Base-by-base conservation (phyloP, 2,329 filamentous ascomycete species). In the Raffaelea albimanens region DNA sequence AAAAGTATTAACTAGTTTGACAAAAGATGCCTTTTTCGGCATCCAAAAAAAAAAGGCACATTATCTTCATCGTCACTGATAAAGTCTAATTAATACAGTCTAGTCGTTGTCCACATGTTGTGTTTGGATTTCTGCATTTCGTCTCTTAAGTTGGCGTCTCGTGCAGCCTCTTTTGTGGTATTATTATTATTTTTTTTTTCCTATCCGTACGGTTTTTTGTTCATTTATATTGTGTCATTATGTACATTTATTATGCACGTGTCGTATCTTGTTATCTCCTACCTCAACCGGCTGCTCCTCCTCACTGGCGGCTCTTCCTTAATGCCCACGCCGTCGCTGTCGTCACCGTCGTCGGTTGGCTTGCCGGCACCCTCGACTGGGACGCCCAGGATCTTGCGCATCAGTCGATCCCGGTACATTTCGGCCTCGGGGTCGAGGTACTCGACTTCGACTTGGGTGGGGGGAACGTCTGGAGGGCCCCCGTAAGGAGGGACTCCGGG, bases 391-490 rank as follows among this genome's bases (percentile, higher is more conserved):
- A 75, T 71, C 52, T 66, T 68, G 45, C 59, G 68, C 63, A 74
- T 67, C 18, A 76, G 55, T 51, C 63, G 61, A 25, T 63, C 66
- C 56, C 68, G 71, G 45, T 63, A 63, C 49, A 63, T 60, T 51
- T 66, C 61, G 3, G 72, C 73, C 18, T 73, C 68, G 0, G 72
- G 69, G 49, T 78, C 72, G 4, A 69, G 64, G 48, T 79, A 80
- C 49, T 68, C 68, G 3, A 80, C 61, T 58, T 80, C 75, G 8
- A 76, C 78, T 2, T 69, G 62, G 0, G 68, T 65, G 7, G 69
- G 72, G 7, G 59, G 53, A 13, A 22, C 48, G 16, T 25, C 49
- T 14, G 25, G 56, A 23, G 46, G 46, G 34, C 11, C 40, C 16
- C 20, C 39, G 4, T 16, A 19, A 11, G 25, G 14, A 8, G 45